phyloP scores from a whole-genome alignment of 768 basidiomycete species.

The Phylloporus sp. region DNA sequence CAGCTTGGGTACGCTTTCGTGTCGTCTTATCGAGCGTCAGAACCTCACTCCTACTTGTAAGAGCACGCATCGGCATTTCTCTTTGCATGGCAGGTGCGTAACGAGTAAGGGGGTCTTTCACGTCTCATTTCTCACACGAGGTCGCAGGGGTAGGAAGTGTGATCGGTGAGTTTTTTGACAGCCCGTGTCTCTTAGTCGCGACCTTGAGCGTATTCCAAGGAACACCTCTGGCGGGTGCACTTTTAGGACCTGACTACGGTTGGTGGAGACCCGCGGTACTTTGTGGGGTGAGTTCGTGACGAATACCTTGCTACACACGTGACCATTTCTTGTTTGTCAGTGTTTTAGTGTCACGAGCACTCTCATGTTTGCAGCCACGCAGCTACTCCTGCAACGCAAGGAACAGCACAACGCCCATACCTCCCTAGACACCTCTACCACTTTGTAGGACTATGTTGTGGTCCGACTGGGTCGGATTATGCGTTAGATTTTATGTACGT shows the following conservation, averaged over 20 bases:
- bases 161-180: constrained; percentile 12
- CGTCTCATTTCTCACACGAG: not conserved
- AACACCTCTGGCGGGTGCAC: constrained; percentile 50
- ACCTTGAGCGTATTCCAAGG: constrained; percentile 32
- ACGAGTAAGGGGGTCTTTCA: not conserved
- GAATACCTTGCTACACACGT: not conserved
- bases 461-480: not conserved
- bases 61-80: constrained; percentile 43
- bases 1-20: constrained; percentile 41
- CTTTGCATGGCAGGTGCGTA: constrained; percentile 42
- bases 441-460: not conserved
- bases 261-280: constrained; percentile 58
- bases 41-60: not conserved
- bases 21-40: not conserved
- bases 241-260: constrained; percentile 44
- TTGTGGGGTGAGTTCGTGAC: constrained; percentile 33
- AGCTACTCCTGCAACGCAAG: constrained; percentile 5
- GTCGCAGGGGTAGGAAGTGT: constrained; percentile 23
- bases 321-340: constrained; percentile 6
- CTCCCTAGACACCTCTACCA: not conserved
- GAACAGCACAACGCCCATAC: not conserved
- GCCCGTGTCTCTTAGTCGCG: constrained; percentile 5
- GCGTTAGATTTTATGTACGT: not conserved
- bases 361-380: constrained; percentile 9
- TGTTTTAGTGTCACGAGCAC: constrained; percentile 16